Conservation (phyloP, 2,329 filamentous ascomycete genomes). For the Seiridium cupressi region DNA sequence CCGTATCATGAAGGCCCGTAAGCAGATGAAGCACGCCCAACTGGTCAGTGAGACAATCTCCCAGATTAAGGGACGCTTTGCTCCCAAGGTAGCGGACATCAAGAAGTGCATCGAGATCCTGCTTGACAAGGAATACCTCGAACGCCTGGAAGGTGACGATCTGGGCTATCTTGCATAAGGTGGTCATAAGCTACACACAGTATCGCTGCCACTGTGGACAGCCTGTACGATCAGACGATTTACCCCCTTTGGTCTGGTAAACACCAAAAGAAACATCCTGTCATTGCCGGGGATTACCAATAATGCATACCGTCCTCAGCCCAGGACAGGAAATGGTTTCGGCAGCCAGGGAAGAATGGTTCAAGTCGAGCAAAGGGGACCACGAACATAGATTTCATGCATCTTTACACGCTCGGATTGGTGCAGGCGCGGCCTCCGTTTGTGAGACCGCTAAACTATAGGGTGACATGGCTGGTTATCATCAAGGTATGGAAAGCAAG, state of each 20-base stretch:
- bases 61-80: slow-evolving; percentile 90
- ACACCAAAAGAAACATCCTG: neutral
- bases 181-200: neutral
- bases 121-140: slow-evolving; percentile 97
- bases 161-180: slow-evolving; percentile 86
- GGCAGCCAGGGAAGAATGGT: neutral
- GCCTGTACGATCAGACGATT: neutral
- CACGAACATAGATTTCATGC: neutral
- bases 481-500: no score
- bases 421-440: no score
- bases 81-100: slow-evolving; percentile 91
- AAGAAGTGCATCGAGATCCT: slow-evolving; percentile 99
- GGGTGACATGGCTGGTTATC: no score
- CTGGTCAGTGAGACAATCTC: slow-evolving; percentile 94
- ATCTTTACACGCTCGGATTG: no score
- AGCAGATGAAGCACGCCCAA: slow-evolving; percentile 96
- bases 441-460: no score
- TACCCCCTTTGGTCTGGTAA: neutral
- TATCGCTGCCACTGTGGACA: no score
- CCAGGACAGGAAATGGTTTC: neutral
- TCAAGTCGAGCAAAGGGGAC: neutral
- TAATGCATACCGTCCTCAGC: neutral
- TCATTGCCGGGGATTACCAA: neutral
- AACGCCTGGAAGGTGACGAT: slow-evolving; percentile 91
- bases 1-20: slow-evolving; percentile 98